Conservation (phyloP, 2,329 filamentous ascomycete species). For the Thermomyces lanuginosus region DNA sequence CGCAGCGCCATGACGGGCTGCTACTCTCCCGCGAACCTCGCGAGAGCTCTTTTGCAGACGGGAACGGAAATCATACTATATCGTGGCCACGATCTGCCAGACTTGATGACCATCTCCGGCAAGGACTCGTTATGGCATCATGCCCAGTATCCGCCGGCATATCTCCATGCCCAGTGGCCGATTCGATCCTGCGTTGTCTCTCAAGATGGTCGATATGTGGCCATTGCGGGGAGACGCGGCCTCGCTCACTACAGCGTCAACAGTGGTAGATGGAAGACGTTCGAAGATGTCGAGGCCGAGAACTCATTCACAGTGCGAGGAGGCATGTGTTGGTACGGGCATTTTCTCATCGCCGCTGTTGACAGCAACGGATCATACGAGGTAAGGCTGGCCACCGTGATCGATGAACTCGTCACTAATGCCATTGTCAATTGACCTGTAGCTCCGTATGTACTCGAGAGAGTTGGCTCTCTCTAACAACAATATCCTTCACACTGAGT, state of each 20-base stretch:
- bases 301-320: slow-evolving; percentile 84
- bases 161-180: slow-evolving; percentile 85
- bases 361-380: slow-evolving; percentile 70
- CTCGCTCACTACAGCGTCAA: slow-evolving; percentile 90
- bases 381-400: too few relatives aligned
- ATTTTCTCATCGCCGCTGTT: slow-evolving; percentile 85
- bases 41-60: slow-evolving; percentile 75
- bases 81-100: slow-evolving; percentile 77
- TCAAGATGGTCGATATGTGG: slow-evolving; percentile 81
- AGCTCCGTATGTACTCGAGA: slow-evolving; percentile 79
- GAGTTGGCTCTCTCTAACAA: slow-evolving; percentile 61
- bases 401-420: too few relatives aligned
- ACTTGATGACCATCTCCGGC: slow-evolving; percentile 78
- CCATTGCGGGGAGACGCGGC: slow-evolving; percentile 83
- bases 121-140: slow-evolving; percentile 94
- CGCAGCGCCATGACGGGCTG: slow-evolving; percentile 85
- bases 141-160: slow-evolving; percentile 65
- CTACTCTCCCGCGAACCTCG: slow-evolving; percentile 80
- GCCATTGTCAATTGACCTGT: slow-evolving; percentile 8
- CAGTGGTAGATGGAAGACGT: slow-evolving; percentile 91
- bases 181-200: slow-evolving; percentile 78
- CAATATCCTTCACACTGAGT: slow-evolving; percentile 58
- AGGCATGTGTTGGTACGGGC: slow-evolving; percentile 97
- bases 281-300: slow-evolving; percentile 63
- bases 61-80: slow-evolving; percentile 83